Base-by-base conservation (phyloP, 192 early-diverging fungal genomes). In the Podila clonocystis region DNA sequence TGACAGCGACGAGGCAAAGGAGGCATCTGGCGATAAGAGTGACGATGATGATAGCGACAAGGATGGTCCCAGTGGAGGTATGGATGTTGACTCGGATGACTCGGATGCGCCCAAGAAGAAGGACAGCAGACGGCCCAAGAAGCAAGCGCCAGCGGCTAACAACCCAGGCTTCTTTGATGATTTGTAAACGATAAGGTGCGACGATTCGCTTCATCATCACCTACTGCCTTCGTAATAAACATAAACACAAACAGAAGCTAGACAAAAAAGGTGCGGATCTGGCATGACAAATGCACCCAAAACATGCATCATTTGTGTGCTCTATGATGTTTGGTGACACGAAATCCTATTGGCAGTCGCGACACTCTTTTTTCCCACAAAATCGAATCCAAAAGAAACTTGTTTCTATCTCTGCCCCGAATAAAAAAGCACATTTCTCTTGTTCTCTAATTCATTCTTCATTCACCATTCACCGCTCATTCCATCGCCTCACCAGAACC, bases 1-100 rank as follows among this genome's bases (percentile, higher is more conserved):
- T 50, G 75, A 87, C 19, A n/a, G 71, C 65, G 83, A 87, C 5
- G 89, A 88, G 26, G 86, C 82, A 2, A 62, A 77, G 34, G 87
- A 87, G 3, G 86, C 64, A 48, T 66, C 79, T 15, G 83, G 84
- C 3, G 85, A 85, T 9, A 84, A 84, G 2, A 86, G 80, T 19
- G 82, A 88, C n/a, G 73, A 84, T 62, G 65, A 79, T 66, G 33
- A 82, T 50, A 52, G 75, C 57, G 31, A 69, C 4, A 70, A 72
- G 2, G 41, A 85, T 45, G 50, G 60, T 59, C 20, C 83, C 67
- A 64, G 62, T 33, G 34, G 67, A 55, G 65, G 20, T 9, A 82
- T 73, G 71, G 72, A 74, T 67, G 69, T 74, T 45, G 83, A 80
- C 24, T 80, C 77, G 31, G 77, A 80, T 57, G 76, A 80, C n/a